Evolutionary conservation across 345 rosid species (phyloP), one percentile per base, ranked within the genome.

Genomic region (Hibiscus trionum): DNA sequence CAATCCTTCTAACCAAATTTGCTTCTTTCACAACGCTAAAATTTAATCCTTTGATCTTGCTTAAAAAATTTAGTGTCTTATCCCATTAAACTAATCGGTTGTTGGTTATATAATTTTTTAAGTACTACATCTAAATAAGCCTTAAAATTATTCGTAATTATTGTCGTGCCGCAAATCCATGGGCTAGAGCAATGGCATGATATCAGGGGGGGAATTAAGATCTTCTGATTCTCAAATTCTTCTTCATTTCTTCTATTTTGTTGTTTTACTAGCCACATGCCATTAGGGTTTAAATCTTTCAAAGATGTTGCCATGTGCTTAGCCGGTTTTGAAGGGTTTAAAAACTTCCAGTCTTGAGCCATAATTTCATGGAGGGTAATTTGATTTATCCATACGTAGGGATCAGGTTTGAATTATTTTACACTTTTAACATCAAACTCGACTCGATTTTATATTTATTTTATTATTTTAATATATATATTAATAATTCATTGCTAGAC

Each of bases 291-390:
- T 19, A 39, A 58, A 21, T 21, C 21, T 73, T 68, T 72, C 75
- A 65, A 74, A 65, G 71, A 59, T 74, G 55, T 76, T 61, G 73
- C 67, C 84, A 53, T 70, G 76, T 72, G 53, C 49, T 37, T 76
- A 19, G 78, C 82, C 79, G 72, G 53, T 62, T 49, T 67, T 47
- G 7, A 15, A 29, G 71, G 58, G 5, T 24, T 7, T 24, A 66
- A 46, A 66, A 64, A 7, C 10, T 5, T 19, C 1, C 0, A 44
- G 6, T 19, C 12, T 21, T 44, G 11, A 44, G 19, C 55, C 69
- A 24, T 65, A 11, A 42, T 65, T 44, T 24, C 33, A 4, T 21
- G 69, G 5, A 5, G n/a, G 33, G 10, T 63, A 52, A 52, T n/a
- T 52, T n/a, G 57, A 44, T 44, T 44, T 44, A 44, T 11, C 14